A percentile compares a stretch with the other conserved stretches of the same genome.
Evolutionary conservation across 2,329 filamentous ascomycete genomes (phyloP).

Genomic region (Fusarium duplospermum): DNA sequence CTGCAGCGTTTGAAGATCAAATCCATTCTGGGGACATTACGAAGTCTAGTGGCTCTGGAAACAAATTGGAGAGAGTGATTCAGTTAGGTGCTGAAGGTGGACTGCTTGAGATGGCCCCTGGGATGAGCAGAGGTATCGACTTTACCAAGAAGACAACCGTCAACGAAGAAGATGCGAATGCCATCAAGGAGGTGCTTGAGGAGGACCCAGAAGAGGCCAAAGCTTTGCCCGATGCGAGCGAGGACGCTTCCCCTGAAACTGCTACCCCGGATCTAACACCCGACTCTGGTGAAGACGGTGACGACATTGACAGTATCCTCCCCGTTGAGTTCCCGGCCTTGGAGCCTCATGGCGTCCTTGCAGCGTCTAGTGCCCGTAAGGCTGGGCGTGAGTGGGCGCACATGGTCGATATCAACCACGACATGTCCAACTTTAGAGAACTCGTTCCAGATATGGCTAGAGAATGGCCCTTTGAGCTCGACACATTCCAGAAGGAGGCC

Average conservation of each 20-base stretch:
- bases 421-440: constrained; percentile 93
- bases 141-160: constrained; percentile 69
- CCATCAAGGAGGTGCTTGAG: constrained; percentile 73
- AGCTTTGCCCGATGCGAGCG: constrained; percentile 44
- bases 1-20: constrained; percentile 86
- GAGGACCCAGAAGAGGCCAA: constrained; percentile 59
- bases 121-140: constrained; percentile 81
- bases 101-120: constrained; percentile 84
- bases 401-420: constrained; percentile 94
- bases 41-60: constrained; percentile 58
- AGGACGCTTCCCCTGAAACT: constrained; percentile 40
- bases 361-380: constrained; percentile 77
- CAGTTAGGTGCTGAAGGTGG: constrained; percentile 82
- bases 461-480: constrained; percentile 96
- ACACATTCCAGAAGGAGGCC: constrained; percentile 98
- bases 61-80: constrained; percentile 85
- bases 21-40: constrained; percentile 63
- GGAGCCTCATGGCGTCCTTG: constrained; percentile 82
- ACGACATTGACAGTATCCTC: constrained; percentile 85
- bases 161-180: constrained; percentile 72
- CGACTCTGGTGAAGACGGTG: constrained; percentile 60
- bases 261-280: constrained; percentile 42
- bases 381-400: constrained; percentile 94
- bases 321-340: constrained; percentile 94
- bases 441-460: constrained; percentile 96